Percentiles rank a stretch among this genome's conserved stretches.
Conservation (phyloP, 2,329 filamentous ascomycete species). For the Lithohypha guttulata region DNA sequence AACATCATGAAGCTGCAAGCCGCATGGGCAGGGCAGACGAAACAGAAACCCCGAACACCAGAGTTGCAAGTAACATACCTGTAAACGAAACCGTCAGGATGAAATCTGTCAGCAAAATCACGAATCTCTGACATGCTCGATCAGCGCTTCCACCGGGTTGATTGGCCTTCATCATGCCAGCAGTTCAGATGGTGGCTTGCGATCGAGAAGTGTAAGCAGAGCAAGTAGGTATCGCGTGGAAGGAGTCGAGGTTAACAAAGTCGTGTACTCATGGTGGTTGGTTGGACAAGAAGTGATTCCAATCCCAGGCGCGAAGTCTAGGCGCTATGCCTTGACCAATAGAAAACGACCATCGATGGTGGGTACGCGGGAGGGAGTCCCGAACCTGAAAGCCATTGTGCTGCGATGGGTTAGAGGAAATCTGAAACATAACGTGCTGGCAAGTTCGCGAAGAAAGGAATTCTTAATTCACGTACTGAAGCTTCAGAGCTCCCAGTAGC, state of each 20-base stretch:
- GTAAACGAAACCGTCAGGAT: neutral
- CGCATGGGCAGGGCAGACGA: neutral
- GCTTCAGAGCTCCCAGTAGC: too few species aligned
- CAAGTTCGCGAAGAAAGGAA: conserved; percentile 1
- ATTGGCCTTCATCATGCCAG: conserved; percentile 17
- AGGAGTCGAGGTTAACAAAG: too few species aligned
- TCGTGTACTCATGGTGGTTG: neutral
- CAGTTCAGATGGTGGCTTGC: conserved; percentile 5
- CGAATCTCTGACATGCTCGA: neutral
- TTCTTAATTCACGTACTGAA: too few species aligned
- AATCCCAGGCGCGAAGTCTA: conserved; percentile 1
- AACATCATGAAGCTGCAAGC: neutral
- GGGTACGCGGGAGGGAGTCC: neutral
- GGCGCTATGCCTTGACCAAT: conserved; percentile 4
- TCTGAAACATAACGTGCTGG: conserved; percentile 1
- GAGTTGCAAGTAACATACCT: neutral
- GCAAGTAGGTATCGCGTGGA: too few species aligned
- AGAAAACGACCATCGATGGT: neutral
- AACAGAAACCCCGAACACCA: neutral
- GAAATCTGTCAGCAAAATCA: neutral
- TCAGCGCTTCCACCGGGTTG: conserved; percentile 9
- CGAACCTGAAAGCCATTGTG: neutral
- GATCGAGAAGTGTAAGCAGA: neutral
- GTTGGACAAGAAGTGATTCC: conserved; percentile 4
- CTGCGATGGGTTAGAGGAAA: neutral